These are phyloP conservation scores for Lunularia cruciata DNA, from an alignment of 225 moss, liverwort and hornwort genomes.

Conservation along the genomic window DNA sequence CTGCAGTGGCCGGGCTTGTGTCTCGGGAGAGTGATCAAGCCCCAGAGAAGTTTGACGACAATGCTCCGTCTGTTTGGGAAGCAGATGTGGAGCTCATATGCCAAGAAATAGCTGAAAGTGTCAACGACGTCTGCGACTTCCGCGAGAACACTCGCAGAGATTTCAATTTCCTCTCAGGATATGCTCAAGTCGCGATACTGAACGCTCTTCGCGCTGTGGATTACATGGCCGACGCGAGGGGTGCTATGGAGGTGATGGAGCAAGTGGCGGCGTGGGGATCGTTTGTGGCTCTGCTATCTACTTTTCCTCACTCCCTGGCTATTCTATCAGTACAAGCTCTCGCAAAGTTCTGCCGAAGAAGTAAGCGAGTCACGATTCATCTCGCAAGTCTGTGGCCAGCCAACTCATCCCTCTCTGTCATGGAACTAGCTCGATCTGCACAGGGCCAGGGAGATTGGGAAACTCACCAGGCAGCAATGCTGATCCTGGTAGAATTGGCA, in stretches of 20 bases:
- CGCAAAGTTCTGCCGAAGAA: slow-evolving; percentile 34
- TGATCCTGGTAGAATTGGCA: slow-evolving; percentile 36
- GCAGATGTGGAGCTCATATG: slow-evolving; percentile 32
- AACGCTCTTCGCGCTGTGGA: slow-evolving; percentile 33
- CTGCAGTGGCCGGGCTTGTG: slow-evolving; percentile 30
- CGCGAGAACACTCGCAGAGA: slow-evolving; percentile 33
- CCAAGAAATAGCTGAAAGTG: slow-evolving; percentile 28
- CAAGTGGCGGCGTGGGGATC: slow-evolving; percentile 32
- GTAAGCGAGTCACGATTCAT: slow-evolving; percentile 31
- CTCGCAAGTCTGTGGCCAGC: slow-evolving; percentile 44
- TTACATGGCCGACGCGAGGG: slow-evolving; percentile 30
- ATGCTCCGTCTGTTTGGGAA: slow-evolving; percentile 34
- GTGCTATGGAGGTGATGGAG: slow-evolving; percentile 38
- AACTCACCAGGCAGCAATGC: slow-evolving; percentile 37
- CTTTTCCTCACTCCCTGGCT: slow-evolving; percentile 36
- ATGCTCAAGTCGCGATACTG: slow-evolving; percentile 31
- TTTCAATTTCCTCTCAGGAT: slow-evolving; percentile 39
- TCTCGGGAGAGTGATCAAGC: slow-evolving; percentile 36
- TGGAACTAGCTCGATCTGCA: slow-evolving; percentile 41
- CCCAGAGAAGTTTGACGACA: slow-evolving; percentile 30
- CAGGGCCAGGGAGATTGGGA: slow-evolving; percentile 22
- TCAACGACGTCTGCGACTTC: slow-evolving; percentile 23
- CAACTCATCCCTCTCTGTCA: slow-evolving; percentile 32
- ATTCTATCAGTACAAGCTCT: slow-evolving; percentile 22
- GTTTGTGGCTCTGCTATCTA: slow-evolving; percentile 37